These are phyloP conservation scores for Crithidia thermophila DNA, from an alignment of 208 protist genomes.

Conservation along the genomic window DNA sequence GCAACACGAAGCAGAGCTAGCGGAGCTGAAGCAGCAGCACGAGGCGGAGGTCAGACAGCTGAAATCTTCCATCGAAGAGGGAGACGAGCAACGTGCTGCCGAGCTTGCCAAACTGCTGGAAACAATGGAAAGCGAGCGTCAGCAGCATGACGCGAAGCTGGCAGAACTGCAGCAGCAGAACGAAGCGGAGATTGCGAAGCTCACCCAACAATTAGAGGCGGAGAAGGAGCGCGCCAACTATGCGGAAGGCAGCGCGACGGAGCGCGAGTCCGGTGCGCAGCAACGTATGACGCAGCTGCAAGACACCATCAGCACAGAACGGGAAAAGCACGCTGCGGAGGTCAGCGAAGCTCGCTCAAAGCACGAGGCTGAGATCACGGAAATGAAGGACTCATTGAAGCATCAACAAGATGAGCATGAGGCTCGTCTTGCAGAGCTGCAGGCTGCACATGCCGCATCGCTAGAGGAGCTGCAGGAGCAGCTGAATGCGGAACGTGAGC, in stretches of 20 bases:
- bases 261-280: conserved; percentile 12
- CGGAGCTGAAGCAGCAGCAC: conserved; percentile 4
- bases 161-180: neutral
- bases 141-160: neutral
- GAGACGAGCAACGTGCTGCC: no score
- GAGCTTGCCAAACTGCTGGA: no score
- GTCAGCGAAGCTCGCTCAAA: neutral
- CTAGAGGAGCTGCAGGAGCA: neutral
- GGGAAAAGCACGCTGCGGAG: conserved; percentile 9
- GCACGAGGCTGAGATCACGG: neutral
- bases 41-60: no score
- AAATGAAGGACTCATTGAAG: neutral
- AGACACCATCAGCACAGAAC: neutral
- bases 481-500: neutral
- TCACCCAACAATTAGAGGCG: conserved; percentile 24
- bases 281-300: conserved; percentile 19
- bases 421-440: neutral
- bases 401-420: neutral
- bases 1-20: neutral
- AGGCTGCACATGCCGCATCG: neutral
- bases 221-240: conserved; percentile 13
- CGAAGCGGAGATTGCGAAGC: conserved; percentile 5
- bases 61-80: neutral
- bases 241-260: conserved; percentile 13
- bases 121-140: neutral